Conservation (phyloP, 768 basidiomycete genomes). For the Trametes villosa region DNA sequence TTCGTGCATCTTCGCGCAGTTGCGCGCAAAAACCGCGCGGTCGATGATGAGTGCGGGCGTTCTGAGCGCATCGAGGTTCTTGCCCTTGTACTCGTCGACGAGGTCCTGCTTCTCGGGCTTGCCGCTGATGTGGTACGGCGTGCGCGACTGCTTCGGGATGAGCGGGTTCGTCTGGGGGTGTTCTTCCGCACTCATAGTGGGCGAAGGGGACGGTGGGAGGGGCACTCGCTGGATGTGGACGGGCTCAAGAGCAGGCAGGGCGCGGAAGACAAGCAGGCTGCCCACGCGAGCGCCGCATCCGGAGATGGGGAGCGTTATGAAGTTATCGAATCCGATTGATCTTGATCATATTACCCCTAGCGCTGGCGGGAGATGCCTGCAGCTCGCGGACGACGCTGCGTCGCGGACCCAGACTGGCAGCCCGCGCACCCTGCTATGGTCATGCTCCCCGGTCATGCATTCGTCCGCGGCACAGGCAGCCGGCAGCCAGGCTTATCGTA, state of each 20-base stretch:
- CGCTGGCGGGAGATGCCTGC: not conserved
- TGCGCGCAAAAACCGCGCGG: slow-evolving; percentile 67
- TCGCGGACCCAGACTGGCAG: not conserved
- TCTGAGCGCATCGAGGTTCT: slow-evolving; percentile 56
- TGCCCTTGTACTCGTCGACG: slow-evolving; percentile 59
- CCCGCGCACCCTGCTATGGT: not conserved
- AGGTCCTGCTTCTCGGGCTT: slow-evolving; percentile 55
- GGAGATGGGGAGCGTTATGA: slow-evolving; percentile 1
- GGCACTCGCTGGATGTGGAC: not conserved
- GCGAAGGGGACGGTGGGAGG: not conserved
- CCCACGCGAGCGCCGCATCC: not conserved
- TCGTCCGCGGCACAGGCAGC: not conserved
- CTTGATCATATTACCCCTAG: slow-evolving; percentile 11
- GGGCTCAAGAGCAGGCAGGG: not conserved
- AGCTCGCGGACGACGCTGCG: not conserved
- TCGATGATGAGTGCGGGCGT: slow-evolving; percentile 85
- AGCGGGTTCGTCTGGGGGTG: slow-evolving; percentile 25
- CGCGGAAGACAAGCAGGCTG: not conserved
- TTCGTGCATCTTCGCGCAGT: slow-evolving; percentile 74
- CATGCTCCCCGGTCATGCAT: not conserved
- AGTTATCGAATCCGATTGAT: slow-evolving; percentile 25
- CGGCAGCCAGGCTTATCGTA: slow-evolving; percentile 7
- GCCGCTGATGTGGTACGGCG: slow-evolving; percentile 44
- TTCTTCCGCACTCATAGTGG: slow-evolving; percentile 22
- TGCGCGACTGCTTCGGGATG: slow-evolving; percentile 48